A percentile compares a stretch with the other conserved stretches of the same genome.
Evolutionary conservation across 169 alveolate species (phyloP).

Genomic region (Besnoitia besnoiti): DNA sequence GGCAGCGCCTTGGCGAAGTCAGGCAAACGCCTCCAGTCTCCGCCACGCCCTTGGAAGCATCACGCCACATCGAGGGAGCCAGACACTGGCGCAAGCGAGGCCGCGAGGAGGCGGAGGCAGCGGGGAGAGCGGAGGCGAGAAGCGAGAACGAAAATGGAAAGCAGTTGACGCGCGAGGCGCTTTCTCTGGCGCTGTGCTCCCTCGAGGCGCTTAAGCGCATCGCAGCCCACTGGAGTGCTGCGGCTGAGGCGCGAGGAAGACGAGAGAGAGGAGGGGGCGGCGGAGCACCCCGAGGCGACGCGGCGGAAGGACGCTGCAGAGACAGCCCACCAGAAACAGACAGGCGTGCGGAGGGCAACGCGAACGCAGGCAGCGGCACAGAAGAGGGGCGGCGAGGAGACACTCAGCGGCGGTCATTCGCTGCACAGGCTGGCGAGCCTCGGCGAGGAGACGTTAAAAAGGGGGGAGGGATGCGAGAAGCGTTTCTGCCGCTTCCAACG

Average conservation of each 20-base stretch:
- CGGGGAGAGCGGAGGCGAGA: not conserved
- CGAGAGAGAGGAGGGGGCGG: not conserved
- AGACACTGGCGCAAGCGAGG: too few species aligned
- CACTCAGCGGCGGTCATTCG: not conserved
- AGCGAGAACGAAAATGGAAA: not conserved
- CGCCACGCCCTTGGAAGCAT: too few species aligned
- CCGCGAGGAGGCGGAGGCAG: not conserved
- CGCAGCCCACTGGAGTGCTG: not conserved
- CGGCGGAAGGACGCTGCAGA: not conserved
- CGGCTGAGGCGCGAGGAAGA: not conserved
- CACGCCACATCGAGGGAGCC: too few species aligned
- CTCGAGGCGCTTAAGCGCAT: not conserved
- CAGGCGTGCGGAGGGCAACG: not conserved
- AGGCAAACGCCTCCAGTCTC: too few species aligned
- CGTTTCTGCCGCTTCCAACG: too few species aligned
- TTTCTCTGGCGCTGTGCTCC: not conserved
- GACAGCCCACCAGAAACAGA: not conserved
- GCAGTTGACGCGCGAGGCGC: not conserved
- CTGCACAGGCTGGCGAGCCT: too few species aligned
- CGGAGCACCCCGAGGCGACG: too few species aligned
- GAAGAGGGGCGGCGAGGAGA: not conserved
- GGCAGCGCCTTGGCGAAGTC: too few species aligned
- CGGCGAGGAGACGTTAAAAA: too few species aligned
- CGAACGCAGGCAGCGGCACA: not conserved
- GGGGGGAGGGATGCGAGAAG: too few species aligned